phyloP scores from a whole-genome alignment of 106 monocot genomes.

The Cymbidium sinense region DNA sequence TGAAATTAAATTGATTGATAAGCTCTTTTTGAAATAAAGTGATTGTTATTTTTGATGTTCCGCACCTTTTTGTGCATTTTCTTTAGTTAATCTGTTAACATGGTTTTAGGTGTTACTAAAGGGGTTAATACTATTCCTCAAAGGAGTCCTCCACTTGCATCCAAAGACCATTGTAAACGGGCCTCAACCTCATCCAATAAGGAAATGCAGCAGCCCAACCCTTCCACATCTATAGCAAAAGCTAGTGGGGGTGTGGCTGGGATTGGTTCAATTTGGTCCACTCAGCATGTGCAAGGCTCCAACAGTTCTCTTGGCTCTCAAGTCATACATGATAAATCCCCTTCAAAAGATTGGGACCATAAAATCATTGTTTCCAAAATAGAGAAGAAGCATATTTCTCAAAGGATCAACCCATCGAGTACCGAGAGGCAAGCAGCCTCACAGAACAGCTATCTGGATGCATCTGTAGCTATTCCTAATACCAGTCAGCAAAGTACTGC shows the following conservation, averaged over 20 bases:
- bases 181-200: constrained; percentile 15
- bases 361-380: constrained; percentile 32
- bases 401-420: constrained; percentile 20
- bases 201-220: constrained; percentile 20
- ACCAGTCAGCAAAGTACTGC: constrained; percentile 25
- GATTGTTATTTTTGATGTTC: neutral
- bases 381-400: constrained; percentile 16
- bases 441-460: constrained; percentile 15
- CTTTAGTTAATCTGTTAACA: neutral
- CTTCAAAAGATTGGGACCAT: constrained; percentile 28
- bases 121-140: constrained; percentile 27
- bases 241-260: constrained; percentile 11
- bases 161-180: constrained; percentile 12
- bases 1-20: neutral
- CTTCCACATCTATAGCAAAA: constrained; percentile 22
- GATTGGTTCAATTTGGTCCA: constrained; percentile 58
- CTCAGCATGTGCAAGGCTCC: constrained; percentile 33
- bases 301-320: constrained; percentile 5
- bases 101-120: constrained; percentile 29
- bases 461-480: constrained; percentile 60
- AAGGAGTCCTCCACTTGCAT: constrained; percentile 47
- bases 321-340: constrained; percentile 15
- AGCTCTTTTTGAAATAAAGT: neutral
- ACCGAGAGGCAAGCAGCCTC: constrained; percentile 15
- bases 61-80: neutral